Evolutionary conservation across 2,329 filamentous ascomycete species (phyloP).

Genomic region (Fusarium hainanense): DNA sequence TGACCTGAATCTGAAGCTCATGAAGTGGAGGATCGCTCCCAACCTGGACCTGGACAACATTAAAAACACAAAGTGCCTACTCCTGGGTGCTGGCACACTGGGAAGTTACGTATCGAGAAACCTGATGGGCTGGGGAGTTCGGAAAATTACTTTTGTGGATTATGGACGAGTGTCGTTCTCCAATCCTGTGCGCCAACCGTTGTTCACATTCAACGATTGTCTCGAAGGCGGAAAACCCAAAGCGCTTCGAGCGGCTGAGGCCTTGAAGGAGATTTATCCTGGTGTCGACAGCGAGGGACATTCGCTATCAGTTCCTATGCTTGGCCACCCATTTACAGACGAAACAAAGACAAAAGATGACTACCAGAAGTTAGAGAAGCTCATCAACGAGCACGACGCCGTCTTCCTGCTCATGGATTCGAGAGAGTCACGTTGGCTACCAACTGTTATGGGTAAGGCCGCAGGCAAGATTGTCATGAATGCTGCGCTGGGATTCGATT

Average conservation of each 20-base stretch:
- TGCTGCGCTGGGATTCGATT: constrained; percentile 94
- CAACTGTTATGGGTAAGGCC: constrained; percentile 95
- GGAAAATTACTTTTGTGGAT: constrained; percentile 95
- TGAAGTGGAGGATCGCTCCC: constrained; percentile 98
- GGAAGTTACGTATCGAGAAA: constrained; percentile 94
- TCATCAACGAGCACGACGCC: constrained; percentile 88
- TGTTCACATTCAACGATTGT: constrained; percentile 93
- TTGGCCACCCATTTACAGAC: constrained; percentile 87
- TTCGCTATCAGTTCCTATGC: constrained; percentile 91
- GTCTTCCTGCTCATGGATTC: constrained; percentile 99
- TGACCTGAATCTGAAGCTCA: constrained; percentile 95
- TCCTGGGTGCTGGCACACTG: constrained; percentile 91
- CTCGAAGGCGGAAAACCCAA: constrained; percentile 86
- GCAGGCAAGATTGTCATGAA: constrained; percentile 96
- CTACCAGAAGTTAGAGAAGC: constrained; percentile 76
- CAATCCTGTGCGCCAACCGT: constrained; percentile 93
- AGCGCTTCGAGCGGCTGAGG: constrained; percentile 81
- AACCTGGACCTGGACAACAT: constrained; percentile 87
- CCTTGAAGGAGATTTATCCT: constrained; percentile 87
- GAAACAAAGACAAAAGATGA: constrained; percentile 75
- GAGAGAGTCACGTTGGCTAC: constrained; percentile 92
- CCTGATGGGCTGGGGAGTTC: constrained; percentile 93
- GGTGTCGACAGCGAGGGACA: constrained; percentile 86
- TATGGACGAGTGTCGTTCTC: constrained; percentile 94
- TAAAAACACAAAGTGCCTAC: constrained; percentile 87